Conservation (phyloP, 306 rosid genomes). For the Quercus mongolica region DNA sequence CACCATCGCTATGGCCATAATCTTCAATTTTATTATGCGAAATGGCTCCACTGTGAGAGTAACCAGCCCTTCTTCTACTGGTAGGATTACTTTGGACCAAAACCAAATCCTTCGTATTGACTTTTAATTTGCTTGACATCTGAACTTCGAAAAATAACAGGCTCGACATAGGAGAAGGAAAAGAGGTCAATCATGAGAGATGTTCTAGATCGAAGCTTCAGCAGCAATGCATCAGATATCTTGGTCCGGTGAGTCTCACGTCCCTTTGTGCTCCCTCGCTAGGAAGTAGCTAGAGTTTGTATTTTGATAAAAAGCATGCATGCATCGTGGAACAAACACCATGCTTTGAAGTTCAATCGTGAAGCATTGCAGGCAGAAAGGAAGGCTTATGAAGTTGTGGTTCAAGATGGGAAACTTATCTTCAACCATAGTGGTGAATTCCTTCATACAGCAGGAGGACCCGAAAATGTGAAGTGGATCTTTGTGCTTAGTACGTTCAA, state of each 20-base stretch:
- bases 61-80: conserved; percentile 84
- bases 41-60: conserved; percentile 80
- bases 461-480: conserved; percentile 61
- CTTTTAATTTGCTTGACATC: background rate
- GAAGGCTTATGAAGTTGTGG: conserved; percentile 29
- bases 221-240: conserved; percentile 50
- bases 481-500: conserved; percentile 83
- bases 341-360: background rate
- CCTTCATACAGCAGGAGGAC: conserved; percentile 47
- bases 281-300: background rate
- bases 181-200: too few relatives aligned
- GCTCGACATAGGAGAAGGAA: too few relatives aligned
- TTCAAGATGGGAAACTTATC: conserved; percentile 54
- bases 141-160: too few relatives aligned
- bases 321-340: too few relatives aligned
- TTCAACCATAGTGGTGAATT: conserved; percentile 43
- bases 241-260: conserved; percentile 66
- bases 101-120: background rate
- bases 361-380: conserved; percentile 26
- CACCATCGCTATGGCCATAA: conserved; percentile 92
- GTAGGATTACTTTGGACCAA: conserved; percentile 31
- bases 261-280: background rate
- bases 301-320: background rate
- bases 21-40: conserved; percentile 75
- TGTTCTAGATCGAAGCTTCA: too few relatives aligned